These are phyloP conservation scores for Eugenia klotzschiana DNA, from an alignment of 441 rosid genomes.

Conservation along the genomic window DNA sequence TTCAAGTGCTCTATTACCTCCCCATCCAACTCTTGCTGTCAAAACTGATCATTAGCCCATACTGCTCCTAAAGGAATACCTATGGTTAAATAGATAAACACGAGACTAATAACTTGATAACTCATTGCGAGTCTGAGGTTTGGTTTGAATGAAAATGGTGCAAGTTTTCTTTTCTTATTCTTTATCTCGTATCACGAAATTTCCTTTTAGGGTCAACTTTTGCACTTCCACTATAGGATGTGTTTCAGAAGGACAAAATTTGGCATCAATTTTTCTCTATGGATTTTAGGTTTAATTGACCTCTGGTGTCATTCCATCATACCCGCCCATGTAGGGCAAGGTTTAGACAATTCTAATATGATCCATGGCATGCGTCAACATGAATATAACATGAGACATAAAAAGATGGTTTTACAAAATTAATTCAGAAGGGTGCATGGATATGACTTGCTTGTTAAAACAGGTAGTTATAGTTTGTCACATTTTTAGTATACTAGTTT, in stretches of 20 bases:
- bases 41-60: background rate
- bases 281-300: background rate
- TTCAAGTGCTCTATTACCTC: background rate
- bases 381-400: background rate
- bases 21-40: background rate
- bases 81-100: background rate
- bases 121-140: background rate
- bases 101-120: background rate
- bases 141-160: background rate
- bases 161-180: background rate
- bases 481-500: background rate
- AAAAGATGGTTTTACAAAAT: background rate
- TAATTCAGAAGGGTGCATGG: background rate
- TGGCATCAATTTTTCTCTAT: background rate
- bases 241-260: background rate
- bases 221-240: background rate
- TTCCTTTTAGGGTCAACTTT: background rate
- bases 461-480: background rate
- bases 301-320: background rate
- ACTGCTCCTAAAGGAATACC: background rate
- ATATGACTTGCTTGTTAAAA: background rate
- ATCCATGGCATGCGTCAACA: background rate
- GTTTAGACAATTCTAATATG: background rate
- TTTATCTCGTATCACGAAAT: background rate
- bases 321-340: background rate